Evolutionary conservation across 73 alveolate genomes (phyloP).

Genomic region (Breviolum minutum): DNA sequence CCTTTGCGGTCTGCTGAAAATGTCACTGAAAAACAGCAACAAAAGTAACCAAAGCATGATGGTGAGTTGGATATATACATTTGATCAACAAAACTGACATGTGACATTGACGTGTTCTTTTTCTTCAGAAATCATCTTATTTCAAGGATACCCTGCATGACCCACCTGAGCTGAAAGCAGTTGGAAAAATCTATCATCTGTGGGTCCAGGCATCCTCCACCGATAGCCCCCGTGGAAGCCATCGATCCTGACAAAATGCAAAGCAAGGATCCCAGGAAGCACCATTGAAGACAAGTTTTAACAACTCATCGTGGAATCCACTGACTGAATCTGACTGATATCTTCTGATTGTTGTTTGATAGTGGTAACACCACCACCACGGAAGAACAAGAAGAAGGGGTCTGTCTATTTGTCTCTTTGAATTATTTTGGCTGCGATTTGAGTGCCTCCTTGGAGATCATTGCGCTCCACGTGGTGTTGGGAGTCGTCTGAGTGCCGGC

Average conservation of each 20-base stretch:
- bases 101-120: background rate
- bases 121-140: no score
- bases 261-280: no score
- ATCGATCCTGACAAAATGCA: background rate
- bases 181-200: background rate
- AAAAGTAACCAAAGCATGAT: background rate
- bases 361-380: no score
- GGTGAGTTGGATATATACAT: background rate
- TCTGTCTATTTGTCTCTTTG: no score
- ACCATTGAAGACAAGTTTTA: no score
- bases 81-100: background rate
- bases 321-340: no score
- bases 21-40: no score
- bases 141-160: no score
- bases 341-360: no score
- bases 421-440: no score
- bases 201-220: background rate
- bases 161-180: background rate
- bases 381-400: no score
- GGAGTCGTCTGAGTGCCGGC: background rate
- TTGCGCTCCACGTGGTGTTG: slow-evolving; percentile 76
- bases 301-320: no score
- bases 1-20: background rate
- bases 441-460: slow-evolving; percentile 66
- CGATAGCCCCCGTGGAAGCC: background rate